Conservation (phyloP, 208 protist species). For the Tritrichomonas foetus region DNA sequence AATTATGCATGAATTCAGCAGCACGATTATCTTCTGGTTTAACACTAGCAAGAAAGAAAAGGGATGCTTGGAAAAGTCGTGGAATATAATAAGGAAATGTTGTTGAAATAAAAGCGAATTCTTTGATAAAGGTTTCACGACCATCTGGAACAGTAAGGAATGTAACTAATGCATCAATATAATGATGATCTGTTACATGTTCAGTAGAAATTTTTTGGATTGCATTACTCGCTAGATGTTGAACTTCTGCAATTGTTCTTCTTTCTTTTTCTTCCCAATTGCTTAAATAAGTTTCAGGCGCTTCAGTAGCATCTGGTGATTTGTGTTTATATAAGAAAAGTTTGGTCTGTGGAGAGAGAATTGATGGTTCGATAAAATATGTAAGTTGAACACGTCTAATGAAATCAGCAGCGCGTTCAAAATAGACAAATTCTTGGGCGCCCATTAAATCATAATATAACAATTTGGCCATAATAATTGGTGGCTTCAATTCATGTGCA, state of each 20-base stretch:
- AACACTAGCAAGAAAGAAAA: background rate
- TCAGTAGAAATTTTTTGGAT: background rate
- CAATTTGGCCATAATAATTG: background rate
- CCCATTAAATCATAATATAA: background rate
- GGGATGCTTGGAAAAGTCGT: background rate
- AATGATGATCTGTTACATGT: background rate
- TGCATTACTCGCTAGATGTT: background rate
- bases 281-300: background rate
- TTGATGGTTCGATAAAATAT: background rate
- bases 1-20: background rate
- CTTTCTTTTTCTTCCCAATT: background rate
- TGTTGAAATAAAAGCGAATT: background rate
- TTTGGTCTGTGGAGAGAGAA: background rate
- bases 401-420: background rate
- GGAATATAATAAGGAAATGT: background rate
- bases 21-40: background rate
- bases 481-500: background rate
- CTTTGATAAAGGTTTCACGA: background rate
- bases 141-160: background rate
- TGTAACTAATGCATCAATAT: background rate
- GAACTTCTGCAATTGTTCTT: background rate
- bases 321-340: background rate
- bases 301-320: background rate
- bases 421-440: background rate
- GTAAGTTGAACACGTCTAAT: background rate